These are phyloP conservation scores for Yarrowia alimentaria DNA, from an alignment of 805 yeast species.

Conservation along the genomic window DNA sequence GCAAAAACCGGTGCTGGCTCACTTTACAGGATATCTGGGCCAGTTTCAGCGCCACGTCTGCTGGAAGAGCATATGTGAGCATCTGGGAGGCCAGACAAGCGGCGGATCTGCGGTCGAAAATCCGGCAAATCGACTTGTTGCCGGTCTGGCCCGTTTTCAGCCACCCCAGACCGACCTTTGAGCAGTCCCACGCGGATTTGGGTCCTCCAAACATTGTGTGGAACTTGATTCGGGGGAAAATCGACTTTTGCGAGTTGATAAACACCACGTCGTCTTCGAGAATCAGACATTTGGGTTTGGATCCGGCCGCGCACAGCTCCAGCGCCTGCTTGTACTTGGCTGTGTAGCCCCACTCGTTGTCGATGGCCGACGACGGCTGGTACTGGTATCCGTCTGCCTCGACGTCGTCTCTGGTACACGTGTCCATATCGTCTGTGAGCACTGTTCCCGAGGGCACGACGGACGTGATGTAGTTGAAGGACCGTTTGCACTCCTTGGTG, in stretches of 20 bases:
- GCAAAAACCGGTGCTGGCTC: slow-evolving; percentile 25
- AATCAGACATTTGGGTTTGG: slow-evolving; percentile 30
- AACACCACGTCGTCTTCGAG: slow-evolving; percentile 32
- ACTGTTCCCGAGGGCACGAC: not conserved
- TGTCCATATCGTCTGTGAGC: not conserved
- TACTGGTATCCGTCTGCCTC: slow-evolving; percentile 1
- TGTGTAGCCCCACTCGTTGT: slow-evolving; percentile 16
- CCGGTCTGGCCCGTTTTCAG: slow-evolving; percentile 31
- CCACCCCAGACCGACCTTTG: slow-evolving; percentile 32
- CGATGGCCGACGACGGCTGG: not conserved
- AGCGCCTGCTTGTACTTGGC: slow-evolving; percentile 14
- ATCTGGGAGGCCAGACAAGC: slow-evolving; percentile 28
- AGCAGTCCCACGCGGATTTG: slow-evolving; percentile 31
- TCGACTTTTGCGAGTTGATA: slow-evolving; percentile 22
- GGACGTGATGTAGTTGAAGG: slow-evolving; percentile 12
- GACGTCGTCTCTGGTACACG: not conserved
- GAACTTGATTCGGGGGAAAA: slow-evolving; percentile 25
- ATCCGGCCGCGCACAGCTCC: slow-evolving; percentile 28
- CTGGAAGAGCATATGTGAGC: slow-evolving; percentile 24
- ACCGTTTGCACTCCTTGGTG: slow-evolving; percentile 19
- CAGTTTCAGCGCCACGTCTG: slow-evolving; percentile 31
- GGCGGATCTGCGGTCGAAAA: slow-evolving; percentile 28
- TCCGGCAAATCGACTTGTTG: slow-evolving; percentile 31
- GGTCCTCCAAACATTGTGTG: slow-evolving; percentile 32
- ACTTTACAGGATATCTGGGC: slow-evolving; percentile 29